Base-by-base conservation (phyloP, 2,329 filamentous ascomycete species). In the Cylindrodendrum hubeiense region DNA sequence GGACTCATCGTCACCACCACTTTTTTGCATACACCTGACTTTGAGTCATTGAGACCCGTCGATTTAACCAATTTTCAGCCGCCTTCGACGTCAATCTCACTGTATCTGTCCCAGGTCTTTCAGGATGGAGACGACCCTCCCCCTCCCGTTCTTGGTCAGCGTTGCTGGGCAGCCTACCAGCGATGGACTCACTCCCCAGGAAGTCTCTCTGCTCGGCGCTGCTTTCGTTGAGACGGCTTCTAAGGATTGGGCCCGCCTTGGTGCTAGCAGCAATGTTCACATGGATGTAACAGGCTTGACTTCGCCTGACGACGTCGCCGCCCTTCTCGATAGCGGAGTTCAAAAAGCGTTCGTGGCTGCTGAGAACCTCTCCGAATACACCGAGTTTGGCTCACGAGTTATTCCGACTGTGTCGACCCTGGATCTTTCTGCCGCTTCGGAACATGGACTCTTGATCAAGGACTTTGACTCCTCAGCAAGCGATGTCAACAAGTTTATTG, bases 261-360 rank as follows among this genome's bases (percentile, higher is more conserved):
- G 81, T 66, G 79, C 83, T 61, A 83, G 86, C 34, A 85, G 87
- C 68, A 83, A 86, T 70, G 87, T 93, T 69, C 94, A 92, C 78
- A 87, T 97, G 70, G 93, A 97, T 74, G 94, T 90, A 54, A 91
- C 92, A 5, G 81, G 82, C 22, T 85, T 98, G 41, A 79, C 87
- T 33, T 89, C 90, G 12, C 83, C 84, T 60, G 91, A 94, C 70
- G 92, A 97, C 68, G 84, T 98, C 37, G 82, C 95, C 58, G 87
- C 92, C 50, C 86, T 98, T 37, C 89, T 99, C 60, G 93, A 99
- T 78, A 88, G 90, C 68, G 96, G 96, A 65, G 94, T 94, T 7
- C 88, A 90, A 56, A 96, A 91, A 77, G 91, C 96, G 67, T 96
- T 98, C 78, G 92, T 97, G 54, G 87, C 87, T 19, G 87, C 90